Conservation (phyloP, 345 rosid genomes). For the Psidium guajava region DNA sequence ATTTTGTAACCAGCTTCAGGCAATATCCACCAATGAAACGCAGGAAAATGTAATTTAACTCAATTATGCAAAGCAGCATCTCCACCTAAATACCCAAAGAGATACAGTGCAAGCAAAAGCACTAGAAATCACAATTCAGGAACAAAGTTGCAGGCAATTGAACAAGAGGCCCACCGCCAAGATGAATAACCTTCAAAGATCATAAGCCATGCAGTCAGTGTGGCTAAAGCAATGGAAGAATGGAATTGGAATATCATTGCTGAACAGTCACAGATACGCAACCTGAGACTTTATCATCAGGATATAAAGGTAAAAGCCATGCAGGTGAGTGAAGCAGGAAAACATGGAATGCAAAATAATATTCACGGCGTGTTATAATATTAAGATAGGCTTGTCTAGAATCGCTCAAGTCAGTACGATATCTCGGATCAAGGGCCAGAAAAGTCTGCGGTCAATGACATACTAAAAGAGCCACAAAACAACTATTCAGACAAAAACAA, state of each 20-base stretch:
- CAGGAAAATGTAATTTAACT: background rate
- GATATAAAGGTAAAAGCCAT: background rate
- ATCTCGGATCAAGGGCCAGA: background rate
- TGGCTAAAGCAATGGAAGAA: background rate
- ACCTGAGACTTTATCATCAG: background rate
- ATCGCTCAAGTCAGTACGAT: background rate
- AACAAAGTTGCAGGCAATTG: background rate
- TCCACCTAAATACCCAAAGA: background rate
- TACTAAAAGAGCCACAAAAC: background rate
- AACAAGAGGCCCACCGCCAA: background rate
- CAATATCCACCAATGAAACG: background rate
- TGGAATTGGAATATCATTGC: background rate
- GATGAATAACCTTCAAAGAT: background rate
- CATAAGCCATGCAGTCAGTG: background rate
- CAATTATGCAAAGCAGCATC: background rate
- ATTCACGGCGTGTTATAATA: background rate
- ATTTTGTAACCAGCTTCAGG: background rate
- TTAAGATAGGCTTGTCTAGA: background rate
- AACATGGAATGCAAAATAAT: background rate
- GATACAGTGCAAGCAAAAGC: background rate
- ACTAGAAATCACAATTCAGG: background rate
- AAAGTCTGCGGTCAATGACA: background rate
- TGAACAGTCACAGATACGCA: background rate
- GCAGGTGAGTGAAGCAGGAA: background rate
- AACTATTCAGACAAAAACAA: background rate